Conservation (phyloP, 2,329 filamentous ascomycete species). For the Penicillium sp. region DNA sequence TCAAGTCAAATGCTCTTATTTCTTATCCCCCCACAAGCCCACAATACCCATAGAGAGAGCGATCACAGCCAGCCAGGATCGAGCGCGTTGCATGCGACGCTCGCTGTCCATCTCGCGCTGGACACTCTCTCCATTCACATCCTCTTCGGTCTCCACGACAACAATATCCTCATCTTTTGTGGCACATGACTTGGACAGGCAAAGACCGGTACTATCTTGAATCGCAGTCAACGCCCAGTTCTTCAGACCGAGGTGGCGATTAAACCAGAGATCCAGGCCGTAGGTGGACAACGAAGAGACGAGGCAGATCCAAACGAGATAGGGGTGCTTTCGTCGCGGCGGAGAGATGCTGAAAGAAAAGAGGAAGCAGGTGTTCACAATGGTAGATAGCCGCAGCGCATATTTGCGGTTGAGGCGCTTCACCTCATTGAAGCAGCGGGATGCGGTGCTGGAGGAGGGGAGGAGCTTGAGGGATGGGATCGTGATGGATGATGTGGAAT, state of each 20-base stretch:
- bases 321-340: constrained; percentile 74
- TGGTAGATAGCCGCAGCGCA: constrained; percentile 63
- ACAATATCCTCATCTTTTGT: constrained; percentile 40
- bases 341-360: constrained; percentile 78
- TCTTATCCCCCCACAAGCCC: constrained; percentile 49
- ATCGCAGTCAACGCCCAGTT: constrained; percentile 30
- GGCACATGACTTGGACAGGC: constrained; percentile 14
- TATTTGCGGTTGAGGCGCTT: constrained; percentile 63
- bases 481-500: constrained; percentile 73
- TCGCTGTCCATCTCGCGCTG: constrained; percentile 45
- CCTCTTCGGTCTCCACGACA: constrained; percentile 38
- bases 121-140: constrained; percentile 47
- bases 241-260: constrained; percentile 58
- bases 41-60: constrained; percentile 48
- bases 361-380: constrained; percentile 70
- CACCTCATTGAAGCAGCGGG: constrained; percentile 68
- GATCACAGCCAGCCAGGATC: constrained; percentile 40
- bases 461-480: constrained; percentile 79
- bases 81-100: constrained; percentile 37
- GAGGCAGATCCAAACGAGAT: constrained; percentile 80
- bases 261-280: constrained; percentile 69
- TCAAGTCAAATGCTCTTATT: constrained; percentile 1
- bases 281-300: constrained; percentile 50
- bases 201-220: constrained; percentile 45
- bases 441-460: constrained; percentile 69